Percentiles rank a stretch among this genome's conserved stretches.
phyloP scores from a whole-genome alignment of 257 asterid genomes.

The Solanum piurae region DNA sequence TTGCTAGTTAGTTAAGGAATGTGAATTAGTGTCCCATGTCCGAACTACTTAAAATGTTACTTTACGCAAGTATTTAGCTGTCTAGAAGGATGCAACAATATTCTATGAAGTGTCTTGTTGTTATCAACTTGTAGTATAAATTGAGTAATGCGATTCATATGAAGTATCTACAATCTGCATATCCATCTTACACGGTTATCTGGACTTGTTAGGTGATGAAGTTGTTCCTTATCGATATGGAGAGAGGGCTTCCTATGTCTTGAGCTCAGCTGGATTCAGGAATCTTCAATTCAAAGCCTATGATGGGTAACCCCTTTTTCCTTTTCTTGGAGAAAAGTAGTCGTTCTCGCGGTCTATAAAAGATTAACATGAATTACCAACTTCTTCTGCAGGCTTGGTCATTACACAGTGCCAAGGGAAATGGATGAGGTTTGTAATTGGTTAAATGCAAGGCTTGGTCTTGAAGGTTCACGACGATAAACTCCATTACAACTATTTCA shows the following conservation, averaged over 20 bases:
- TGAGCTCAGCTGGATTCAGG: slow-evolving; percentile 75
- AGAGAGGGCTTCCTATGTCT: slow-evolving; percentile 52
- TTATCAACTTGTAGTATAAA: background rate
- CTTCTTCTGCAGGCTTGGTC: slow-evolving; percentile 59
- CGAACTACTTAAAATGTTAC: background rate
- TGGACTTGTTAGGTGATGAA: slow-evolving; percentile 56
- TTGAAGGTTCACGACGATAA: slow-evolving; percentile 29
- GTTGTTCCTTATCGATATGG: slow-evolving; percentile 68
- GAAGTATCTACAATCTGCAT: background rate
- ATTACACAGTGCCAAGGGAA: slow-evolving; percentile 79
- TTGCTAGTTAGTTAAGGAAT: background rate
- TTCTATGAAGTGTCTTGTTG: background rate
- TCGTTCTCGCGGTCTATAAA: background rate
- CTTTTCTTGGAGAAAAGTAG: background rate
- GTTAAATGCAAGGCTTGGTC: slow-evolving; percentile 50
- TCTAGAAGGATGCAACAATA: background rate
- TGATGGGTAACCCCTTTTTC: slow-evolving; percentile 43
- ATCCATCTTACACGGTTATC: background rate
- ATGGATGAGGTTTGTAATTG: slow-evolving; percentile 85
- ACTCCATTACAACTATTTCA: background rate
- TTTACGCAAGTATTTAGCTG: background rate
- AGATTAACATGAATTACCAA: background rate
- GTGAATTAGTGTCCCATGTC: background rate
- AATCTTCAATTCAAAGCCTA: slow-evolving; percentile 54
- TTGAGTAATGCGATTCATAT: background rate